phyloP scores from a whole-genome alignment of 352 stramenopile genomes.

The Phytophthora meadii region DNA sequence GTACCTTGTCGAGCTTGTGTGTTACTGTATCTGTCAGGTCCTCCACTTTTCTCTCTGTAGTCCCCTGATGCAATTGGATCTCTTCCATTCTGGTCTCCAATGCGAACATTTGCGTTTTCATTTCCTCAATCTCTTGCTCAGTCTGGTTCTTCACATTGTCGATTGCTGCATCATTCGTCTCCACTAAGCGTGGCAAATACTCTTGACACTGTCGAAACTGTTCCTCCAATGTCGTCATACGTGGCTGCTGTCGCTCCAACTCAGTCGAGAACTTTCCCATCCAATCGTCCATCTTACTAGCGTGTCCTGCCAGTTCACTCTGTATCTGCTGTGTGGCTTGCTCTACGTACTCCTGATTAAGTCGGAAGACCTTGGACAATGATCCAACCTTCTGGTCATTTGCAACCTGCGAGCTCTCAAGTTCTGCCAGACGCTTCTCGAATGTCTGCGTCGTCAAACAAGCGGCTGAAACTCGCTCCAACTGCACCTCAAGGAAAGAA shows the following conservation, averaged over 20 bases:
- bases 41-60: conserved; percentile 48
- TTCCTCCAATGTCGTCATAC: conserved; percentile 45
- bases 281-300: conserved; percentile 58
- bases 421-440: conserved; percentile 61
- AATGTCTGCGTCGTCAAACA: conserved; percentile 78
- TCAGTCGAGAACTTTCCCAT: conserved; percentile 71
- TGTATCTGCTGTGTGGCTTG: conserved; percentile 55
- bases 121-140: conserved; percentile 54
- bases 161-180: conserved; percentile 34
- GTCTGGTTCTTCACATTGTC: conserved; percentile 30
- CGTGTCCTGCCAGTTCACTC: conserved; percentile 41
- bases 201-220: conserved; percentile 52
- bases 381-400: conserved; percentile 69
- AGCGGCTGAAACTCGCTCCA: conserved; percentile 86
- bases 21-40: conserved; percentile 48
- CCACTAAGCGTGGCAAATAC: conserved; percentile 43
- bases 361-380: conserved; percentile 70
- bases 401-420: conserved; percentile 52
- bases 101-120: conserved; percentile 58
- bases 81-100: conserved; percentile 52
- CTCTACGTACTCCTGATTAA: conserved; percentile 80
- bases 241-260: conserved; percentile 44
- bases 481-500: conserved; percentile 88
- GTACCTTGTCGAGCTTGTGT: conserved; percentile 56
- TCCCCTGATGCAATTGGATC: conserved; percentile 38